Percentiles rank a stretch among this genome's conserved stretches.
Evolutionary conservation across 2,329 filamentous ascomycete species (phyloP).

Genomic region (Aspergillus persii): DNA sequence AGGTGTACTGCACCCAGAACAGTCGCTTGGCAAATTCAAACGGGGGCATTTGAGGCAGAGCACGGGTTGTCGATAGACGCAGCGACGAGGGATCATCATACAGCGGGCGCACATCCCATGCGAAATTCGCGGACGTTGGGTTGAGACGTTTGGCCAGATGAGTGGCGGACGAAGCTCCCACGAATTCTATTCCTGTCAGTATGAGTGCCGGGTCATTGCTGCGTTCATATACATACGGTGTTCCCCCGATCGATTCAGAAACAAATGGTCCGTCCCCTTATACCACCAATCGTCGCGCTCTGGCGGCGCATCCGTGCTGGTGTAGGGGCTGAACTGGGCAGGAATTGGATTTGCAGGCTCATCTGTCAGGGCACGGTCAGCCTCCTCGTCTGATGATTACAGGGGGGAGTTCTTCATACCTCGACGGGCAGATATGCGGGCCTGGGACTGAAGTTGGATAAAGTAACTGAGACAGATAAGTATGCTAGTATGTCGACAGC

Average conservation of each 20-base stretch:
- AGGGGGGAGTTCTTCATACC: slow-evolving; percentile 5
- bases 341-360: slow-evolving; percentile 8
- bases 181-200: slow-evolving; percentile 22
- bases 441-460: slow-evolving; percentile 34
- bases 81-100: slow-evolving; percentile 36
- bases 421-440: slow-evolving; percentile 17
- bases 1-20: slow-evolving; percentile 54
- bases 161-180: slow-evolving; percentile 36
- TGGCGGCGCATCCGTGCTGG: slow-evolving; percentile 20
- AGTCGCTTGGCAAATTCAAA: slow-evolving; percentile 52
- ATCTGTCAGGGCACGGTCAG: neutral
- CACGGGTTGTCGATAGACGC: slow-evolving; percentile 23
- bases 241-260: slow-evolving; percentile 36
- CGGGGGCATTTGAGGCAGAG: slow-evolving; percentile 47
- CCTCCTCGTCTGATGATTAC: neutral
- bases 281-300: slow-evolving; percentile 42
- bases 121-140: slow-evolving; percentile 32
- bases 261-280: slow-evolving; percentile 35
- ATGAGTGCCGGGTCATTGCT: neutral
- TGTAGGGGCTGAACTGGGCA: slow-evolving; percentile 16
- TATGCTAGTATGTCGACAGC: neutral
- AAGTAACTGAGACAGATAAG: slow-evolving; percentile 22
- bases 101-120: slow-evolving; percentile 36
- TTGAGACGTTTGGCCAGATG: slow-evolving; percentile 36
- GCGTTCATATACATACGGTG: slow-evolving; percentile 23